Conservation (phyloP, 331 rosid genomes). For the Ulmus americana region DNA sequence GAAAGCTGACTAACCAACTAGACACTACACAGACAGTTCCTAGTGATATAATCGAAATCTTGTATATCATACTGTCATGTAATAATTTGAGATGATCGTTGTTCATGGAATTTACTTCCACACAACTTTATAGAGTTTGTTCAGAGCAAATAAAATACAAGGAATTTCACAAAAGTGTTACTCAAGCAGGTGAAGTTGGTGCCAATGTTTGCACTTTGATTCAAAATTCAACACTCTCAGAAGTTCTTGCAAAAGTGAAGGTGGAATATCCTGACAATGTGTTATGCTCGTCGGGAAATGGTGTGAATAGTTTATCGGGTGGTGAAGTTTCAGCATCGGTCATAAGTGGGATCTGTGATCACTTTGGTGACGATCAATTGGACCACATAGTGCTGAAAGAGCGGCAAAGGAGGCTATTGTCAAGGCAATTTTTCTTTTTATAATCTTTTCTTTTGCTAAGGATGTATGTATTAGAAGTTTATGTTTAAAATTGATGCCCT, state of each 20-base stretch:
- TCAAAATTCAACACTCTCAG: conserved; percentile 19
- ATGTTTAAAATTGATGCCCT: neutral
- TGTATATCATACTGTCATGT: conserved; percentile 1
- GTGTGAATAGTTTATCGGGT: conserved; percentile 24
- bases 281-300: conserved; percentile 30
- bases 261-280: conserved; percentile 33
- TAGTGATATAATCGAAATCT: conserved; percentile 9
- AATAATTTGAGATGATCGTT: conserved; percentile 11
- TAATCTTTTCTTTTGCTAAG: conserved; percentile 15
- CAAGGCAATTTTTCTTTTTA: conserved; percentile 42
- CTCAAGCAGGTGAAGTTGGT: conserved; percentile 21
- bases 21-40: neutral
- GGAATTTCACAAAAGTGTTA: conserved; percentile 14
- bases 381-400: conserved; percentile 62
- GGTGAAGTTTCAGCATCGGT: conserved; percentile 22
- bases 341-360: conserved; percentile 36
- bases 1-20: neutral
- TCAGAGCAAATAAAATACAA: conserved; percentile 28
- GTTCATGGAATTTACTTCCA: conserved; percentile 25
- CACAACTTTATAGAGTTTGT: conserved; percentile 24
- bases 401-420: conserved; percentile 56
- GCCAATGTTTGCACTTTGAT: conserved; percentile 17
- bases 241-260: conserved; percentile 32
- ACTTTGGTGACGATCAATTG: conserved; percentile 35
- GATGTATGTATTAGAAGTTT: neutral